phyloP scores from a whole-genome alignment of 2,329 filamentous ascomycete species.

The Nannizziopsis barbatae region DNA sequence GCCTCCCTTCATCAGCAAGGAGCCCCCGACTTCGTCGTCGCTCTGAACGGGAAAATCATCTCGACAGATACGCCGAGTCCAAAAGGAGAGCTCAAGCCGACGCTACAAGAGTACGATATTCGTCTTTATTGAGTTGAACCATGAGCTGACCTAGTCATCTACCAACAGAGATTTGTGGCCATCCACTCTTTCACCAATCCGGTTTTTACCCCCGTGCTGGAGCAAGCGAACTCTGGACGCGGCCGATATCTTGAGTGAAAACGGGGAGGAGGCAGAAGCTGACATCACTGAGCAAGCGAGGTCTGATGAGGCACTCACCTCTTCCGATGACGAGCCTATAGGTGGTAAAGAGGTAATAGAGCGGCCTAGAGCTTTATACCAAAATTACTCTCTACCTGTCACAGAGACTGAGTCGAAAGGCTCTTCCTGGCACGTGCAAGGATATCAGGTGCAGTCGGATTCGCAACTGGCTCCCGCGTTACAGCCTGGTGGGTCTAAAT shows the following conservation, averaged over 20 bases:
- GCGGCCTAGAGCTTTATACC: conserved; percentile 4
- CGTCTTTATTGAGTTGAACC: neutral
- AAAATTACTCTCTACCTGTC: conserved; percentile 11
- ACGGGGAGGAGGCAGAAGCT: neutral
- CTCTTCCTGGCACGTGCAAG: conserved; percentile 6
- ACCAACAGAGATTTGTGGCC: conserved; percentile 8
- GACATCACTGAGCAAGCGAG: neutral
- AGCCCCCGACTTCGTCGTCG: neutral
- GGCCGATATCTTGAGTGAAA: neutral
- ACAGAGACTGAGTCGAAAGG: conserved; percentile 6
- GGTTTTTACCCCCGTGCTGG: conserved; percentile 8
- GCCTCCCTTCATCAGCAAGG: neutral
- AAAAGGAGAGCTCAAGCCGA: neutral
- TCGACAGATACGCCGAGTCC: conserved; percentile 1
- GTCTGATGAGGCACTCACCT: neutral
- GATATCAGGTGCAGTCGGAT: conserved; percentile 9
- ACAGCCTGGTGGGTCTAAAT: conserved; percentile 1
- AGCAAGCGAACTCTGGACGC: neutral
- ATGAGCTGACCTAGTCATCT: neutral
- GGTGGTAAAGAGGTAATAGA: neutral
- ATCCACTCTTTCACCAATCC: conserved; percentile 9
- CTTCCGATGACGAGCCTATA: neutral
- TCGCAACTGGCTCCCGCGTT: conserved; percentile 8
- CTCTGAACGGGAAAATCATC: neutral
- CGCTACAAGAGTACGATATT: conserved; percentile 5